Conservation (phyloP, 345 rosid species). For the Zanthoxylum bungeanum region DNA sequence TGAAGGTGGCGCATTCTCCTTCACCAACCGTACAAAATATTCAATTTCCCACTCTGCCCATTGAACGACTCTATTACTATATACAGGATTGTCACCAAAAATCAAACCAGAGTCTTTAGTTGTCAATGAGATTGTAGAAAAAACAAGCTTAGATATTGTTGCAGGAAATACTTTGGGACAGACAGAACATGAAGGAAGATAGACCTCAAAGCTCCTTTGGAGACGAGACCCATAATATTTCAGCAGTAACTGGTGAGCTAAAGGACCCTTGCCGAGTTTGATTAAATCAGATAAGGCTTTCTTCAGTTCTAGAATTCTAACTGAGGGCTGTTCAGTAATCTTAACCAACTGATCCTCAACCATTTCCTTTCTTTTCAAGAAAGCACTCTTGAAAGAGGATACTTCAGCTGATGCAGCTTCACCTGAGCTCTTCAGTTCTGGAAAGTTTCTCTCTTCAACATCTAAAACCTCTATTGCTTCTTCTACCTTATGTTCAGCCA, state of each 20-base stretch:
- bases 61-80: constrained; percentile 80
- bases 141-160: constrained; percentile 69
- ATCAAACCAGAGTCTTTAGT: constrained; percentile 67
- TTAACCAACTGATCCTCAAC: constrained; percentile 70
- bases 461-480: constrained; percentile 69
- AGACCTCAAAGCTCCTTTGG: constrained; percentile 56
- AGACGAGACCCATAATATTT: constrained; percentile 53
- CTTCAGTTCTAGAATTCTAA: constrained; percentile 47
- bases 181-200: constrained; percentile 69
- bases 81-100: constrained; percentile 85
- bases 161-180: constrained; percentile 80
- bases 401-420: constrained; percentile 45
- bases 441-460: constrained; percentile 60
- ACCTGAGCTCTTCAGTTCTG: constrained; percentile 54
- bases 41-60: constrained; percentile 98
- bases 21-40: constrained; percentile 71
- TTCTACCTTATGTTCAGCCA: constrained; percentile 83
- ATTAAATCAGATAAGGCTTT: constrained; percentile 60
- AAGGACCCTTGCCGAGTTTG: constrained; percentile 80
- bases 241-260: constrained; percentile 73
- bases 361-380: constrained; percentile 58
- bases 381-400: constrained; percentile 49
- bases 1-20: constrained; percentile 76
- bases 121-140: constrained; percentile 62
- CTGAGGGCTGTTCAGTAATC: constrained; percentile 64